These are phyloP conservation scores for Cucurbitaria berberidis DNA, from an alignment of 2,329 filamentous ascomycete genomes.

Conservation along the genomic window DNA sequence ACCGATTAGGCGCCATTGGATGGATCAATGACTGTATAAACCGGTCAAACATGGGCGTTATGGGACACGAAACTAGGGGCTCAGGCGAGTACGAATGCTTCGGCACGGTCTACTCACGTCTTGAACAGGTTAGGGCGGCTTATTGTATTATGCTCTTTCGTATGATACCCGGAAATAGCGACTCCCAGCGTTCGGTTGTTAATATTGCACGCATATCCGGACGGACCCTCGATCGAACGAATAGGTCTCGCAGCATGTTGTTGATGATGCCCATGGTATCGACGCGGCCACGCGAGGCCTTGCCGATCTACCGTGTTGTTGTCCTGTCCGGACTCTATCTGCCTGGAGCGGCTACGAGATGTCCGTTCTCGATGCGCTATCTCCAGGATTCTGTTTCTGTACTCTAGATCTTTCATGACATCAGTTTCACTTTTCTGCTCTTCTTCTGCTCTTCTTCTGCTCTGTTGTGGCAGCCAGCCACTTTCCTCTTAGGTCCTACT, in stretches of 20 bases:
- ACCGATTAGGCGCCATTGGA: neutral
- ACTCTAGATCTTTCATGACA: constrained; percentile 28
- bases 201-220: constrained; percentile 2
- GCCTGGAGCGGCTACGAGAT: constrained; percentile 3
- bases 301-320: constrained; percentile 16
- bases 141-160: constrained; percentile 8
- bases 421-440: constrained; percentile 18
- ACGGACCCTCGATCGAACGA: constrained; percentile 13
- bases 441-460: constrained; percentile 17
- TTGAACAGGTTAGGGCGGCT: constrained; percentile 11
- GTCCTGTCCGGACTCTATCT: constrained; percentile 3
- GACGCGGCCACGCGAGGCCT: constrained; percentile 14
- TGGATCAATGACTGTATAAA: neutral
- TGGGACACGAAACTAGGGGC: neutral
- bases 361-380: constrained; percentile 1
- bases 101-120: constrained; percentile 19
- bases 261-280: constrained; percentile 14
- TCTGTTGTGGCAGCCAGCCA: constrained; percentile 1
- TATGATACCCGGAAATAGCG: constrained; percentile 12
- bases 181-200: constrained; percentile 10
- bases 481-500: constrained; percentile 10
- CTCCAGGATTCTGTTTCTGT: constrained; percentile 16
- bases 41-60: neutral
- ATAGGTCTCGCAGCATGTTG: constrained; percentile 20
- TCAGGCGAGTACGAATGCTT: constrained; percentile 21